Conservation (phyloP, 352 stramenopile genomes). For the Elongisporangium anandrum region DNA sequence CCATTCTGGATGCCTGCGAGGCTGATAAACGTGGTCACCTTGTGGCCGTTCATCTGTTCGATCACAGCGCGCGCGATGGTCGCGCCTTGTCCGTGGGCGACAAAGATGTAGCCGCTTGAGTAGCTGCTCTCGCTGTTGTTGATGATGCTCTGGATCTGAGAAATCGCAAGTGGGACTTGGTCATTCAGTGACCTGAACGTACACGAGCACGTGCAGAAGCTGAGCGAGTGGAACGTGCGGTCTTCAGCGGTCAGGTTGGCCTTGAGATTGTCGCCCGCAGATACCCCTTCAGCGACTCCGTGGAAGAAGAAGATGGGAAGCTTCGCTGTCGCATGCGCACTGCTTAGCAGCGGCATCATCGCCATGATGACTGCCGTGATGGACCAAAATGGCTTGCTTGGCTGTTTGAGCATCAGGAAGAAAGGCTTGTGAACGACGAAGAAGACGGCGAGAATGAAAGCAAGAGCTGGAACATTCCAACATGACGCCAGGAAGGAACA, state of each 20-base stretch:
- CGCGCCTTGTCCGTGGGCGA: conserved; percentile 32
- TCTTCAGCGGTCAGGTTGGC: conserved; percentile 1
- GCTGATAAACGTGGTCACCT: conserved; percentile 29
- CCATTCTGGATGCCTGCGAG: conserved; percentile 33
- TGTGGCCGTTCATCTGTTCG: conserved; percentile 48
- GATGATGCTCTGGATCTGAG: conserved; percentile 23
- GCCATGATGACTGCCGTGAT: too few species aligned
- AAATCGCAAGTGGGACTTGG: conserved; percentile 34
- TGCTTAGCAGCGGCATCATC: too few species aligned
- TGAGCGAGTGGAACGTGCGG: conserved; percentile 11
- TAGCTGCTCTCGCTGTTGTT: conserved; percentile 11
- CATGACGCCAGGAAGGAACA: not conserved
- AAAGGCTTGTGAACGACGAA: not conserved
- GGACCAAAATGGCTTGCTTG: too few species aligned
- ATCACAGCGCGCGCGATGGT: conserved; percentile 32
- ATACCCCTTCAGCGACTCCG: not conserved
- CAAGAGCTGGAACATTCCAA: too few species aligned
- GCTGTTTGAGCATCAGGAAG: not conserved
- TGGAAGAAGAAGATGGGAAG: conserved; percentile 2
- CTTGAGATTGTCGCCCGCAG: not conserved
- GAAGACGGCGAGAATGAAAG: too few species aligned
- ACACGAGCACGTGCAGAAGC: conserved; percentile 32
- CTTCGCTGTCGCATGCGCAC: not conserved
- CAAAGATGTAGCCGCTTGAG: conserved; percentile 26
- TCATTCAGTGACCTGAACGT: conserved; percentile 18